Evolutionary conservation across 192 early-diverging fungal genomes (phyloP).

Genomic region (Allomyces macrogynus): DNA sequence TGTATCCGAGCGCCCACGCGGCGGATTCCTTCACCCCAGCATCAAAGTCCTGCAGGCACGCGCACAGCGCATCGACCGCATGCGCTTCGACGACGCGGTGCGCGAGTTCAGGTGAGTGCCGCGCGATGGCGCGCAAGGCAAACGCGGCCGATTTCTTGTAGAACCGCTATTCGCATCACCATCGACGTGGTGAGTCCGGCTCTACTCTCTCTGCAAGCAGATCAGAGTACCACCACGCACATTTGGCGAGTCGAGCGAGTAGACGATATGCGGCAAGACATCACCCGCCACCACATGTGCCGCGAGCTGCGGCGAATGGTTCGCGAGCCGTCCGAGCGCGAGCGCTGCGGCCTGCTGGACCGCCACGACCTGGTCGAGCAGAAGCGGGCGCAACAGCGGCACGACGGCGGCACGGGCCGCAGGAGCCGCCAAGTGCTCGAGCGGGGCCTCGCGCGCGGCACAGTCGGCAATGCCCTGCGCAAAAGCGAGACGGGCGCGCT

Average conservation of each 20-base stretch:
- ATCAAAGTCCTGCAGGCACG: slow-evolving; percentile 39
- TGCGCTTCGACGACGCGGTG: slow-evolving; percentile 29
- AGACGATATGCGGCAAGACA: slow-evolving; percentile 32
- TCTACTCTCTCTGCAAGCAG: not conserved
- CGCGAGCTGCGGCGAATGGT: slow-evolving; percentile 33
- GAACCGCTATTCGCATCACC: slow-evolving; percentile 19
- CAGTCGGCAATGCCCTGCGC: slow-evolving; percentile 35
- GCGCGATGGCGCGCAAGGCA: slow-evolving; percentile 31
- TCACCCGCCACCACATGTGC: slow-evolving; percentile 28
- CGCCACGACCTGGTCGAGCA: slow-evolving; percentile 29
- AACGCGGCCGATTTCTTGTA: slow-evolving; percentile 38
- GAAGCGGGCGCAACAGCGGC: slow-evolving; percentile 26
- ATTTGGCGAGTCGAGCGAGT: slow-evolving; percentile 26
- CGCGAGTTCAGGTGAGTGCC: slow-evolving; percentile 31
- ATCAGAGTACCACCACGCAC: slow-evolving; percentile 7
- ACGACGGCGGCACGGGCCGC: slow-evolving; percentile 18
- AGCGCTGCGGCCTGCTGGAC: slow-evolving; percentile 39
- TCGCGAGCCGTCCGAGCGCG: slow-evolving; percentile 32
- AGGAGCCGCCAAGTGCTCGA: slow-evolving; percentile 22
- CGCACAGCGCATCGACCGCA: slow-evolving; percentile 25
- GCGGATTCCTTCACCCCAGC: slow-evolving; percentile 36
- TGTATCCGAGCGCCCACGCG: slow-evolving; percentile 38
- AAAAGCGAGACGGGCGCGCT: slow-evolving; percentile 31
- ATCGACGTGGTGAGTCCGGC: not conserved
- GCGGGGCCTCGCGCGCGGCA: slow-evolving; percentile 31